phyloP scores from a whole-genome alignment of 1,284 basidiomycete species.

The Flammula alnicola region DNA sequence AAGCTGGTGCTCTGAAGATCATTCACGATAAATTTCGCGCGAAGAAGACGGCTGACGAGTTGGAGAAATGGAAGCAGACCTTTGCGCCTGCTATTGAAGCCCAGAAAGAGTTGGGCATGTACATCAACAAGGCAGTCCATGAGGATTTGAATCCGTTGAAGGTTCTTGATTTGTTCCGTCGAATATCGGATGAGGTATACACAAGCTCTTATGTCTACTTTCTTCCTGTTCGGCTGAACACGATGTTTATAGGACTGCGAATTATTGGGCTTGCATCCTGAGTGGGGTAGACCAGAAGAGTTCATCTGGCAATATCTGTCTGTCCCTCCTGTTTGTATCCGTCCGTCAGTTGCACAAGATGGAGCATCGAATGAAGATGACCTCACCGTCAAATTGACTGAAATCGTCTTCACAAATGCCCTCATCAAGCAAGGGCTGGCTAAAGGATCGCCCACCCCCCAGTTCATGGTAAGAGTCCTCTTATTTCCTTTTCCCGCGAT shows the following conservation, averaged over 20 bases:
- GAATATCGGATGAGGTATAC: conserved; percentile 88
- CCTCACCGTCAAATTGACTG: conserved; percentile 95
- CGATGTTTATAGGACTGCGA: conserved; percentile 92
- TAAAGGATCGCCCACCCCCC: conserved; percentile 87
- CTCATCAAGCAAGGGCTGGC: conserved; percentile 90
- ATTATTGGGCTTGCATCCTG: conserved; percentile 88
- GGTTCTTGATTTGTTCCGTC: conserved; percentile 90
- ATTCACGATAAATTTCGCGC: conserved; percentile 98
- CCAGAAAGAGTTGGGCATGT: conserved; percentile 85
- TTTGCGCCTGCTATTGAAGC: conserved; percentile 86
- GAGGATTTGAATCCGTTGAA: conserved; percentile 97
- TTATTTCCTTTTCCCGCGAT: conserved; percentile 15
- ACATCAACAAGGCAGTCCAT: conserved; percentile 87
- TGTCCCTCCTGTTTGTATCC: conserved; percentile 96
- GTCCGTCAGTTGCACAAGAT: conserved; percentile 97
- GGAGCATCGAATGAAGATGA: conserved; percentile 99
- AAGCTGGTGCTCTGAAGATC: conserved; percentile 93
- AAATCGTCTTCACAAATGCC: conserved; percentile 96
- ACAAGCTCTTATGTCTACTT: not conserved
- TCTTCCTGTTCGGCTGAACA: too few species aligned
- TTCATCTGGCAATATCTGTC: conserved; percentile 99
- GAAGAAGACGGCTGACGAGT: conserved; percentile 91
- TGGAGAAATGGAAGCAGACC: conserved; percentile 86
- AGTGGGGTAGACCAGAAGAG: conserved; percentile 92
- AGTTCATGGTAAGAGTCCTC: conserved; percentile 73